Evolutionary conservation across 2,329 filamentous ascomycete genomes (phyloP).

Genomic region (Aspergillus transmontanensis): DNA sequence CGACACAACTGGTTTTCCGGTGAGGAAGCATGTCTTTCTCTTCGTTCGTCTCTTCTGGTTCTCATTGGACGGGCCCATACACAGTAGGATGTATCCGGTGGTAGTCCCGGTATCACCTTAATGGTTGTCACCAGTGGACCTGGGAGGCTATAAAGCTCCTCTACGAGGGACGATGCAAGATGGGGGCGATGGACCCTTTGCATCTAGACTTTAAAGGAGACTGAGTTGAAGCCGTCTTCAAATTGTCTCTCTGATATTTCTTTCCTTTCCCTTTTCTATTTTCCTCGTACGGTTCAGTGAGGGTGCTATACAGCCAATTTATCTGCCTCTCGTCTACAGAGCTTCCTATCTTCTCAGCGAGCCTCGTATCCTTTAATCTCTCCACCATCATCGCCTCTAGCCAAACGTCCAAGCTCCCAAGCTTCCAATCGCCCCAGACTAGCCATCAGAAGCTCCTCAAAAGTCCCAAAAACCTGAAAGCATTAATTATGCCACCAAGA

Average conservation of each 20-base stretch:
- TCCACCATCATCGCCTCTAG: no score
- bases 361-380: background rate
- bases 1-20: conserved; percentile 17
- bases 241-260: background rate
- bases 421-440: background rate
- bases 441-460: background rate
- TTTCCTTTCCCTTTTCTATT: background rate
- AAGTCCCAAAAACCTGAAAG: background rate
- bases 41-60: conserved; percentile 4
- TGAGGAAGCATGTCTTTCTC: conserved; percentile 13
- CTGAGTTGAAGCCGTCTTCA: background rate
- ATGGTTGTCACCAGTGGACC: conserved; percentile 8
- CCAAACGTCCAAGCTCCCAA: background rate
- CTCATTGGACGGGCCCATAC: conserved; percentile 15
- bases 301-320: background rate
- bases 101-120: conserved; percentile 24
- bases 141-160: background rate
- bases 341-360: background rate
- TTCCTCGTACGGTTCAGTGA: background rate
- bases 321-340: background rate
- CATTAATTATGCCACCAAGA: conserved; percentile 28
- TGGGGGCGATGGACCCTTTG: background rate
- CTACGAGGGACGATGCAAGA: background rate
- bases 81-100: conserved; percentile 20
- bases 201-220: background rate